Evolutionary conservation across 805 yeast genomes (phyloP), one percentile per base, ranked within the genome.

Genomic region (Barnettozyma siamensis): DNA sequence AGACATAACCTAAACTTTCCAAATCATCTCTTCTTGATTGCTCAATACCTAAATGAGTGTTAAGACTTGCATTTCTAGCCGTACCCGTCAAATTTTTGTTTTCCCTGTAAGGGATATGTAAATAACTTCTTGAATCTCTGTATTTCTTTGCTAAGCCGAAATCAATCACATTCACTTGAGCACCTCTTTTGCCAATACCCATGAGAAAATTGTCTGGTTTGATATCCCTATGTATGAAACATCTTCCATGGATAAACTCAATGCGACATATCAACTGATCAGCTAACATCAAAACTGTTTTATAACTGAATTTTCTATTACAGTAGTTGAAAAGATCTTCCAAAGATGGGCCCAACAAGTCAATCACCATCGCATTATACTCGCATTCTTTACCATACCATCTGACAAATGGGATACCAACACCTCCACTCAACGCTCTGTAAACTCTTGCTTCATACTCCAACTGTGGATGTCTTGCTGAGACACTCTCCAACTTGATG

Each of bases 371-470:
- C 31, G 97, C 96, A 63, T 89, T 87, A 60, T 88, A 91, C 60
- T 89, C 97, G 53, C 95, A 87, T 63, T 91, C 98, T 2, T 94
- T 84, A 30, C 98, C 99, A 62, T 80, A 89, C 94, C 96, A 91
- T 62, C 98, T 79, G 27, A 91, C 88, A 65, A 88, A 89, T 3
- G 99, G 98, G 44, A 91, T 88, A 26, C 99, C 98, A 29, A 91
- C 91, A 26, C 98, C 98, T 29, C 98, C 99, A 49, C 95, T 82
- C 41, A 91, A 69, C 2, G 95, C 89, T 59, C 85, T 88, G 69
- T 91, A 91, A 27, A 93, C 98, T 53, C 94, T 80, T 13, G 97
- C 96, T 65, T 91, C 99, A 62, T 91, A 93, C 58, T 91, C 97
- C 51, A 91, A 73, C 66, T 91, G 99, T 2, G 99, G 98, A 62